Evolutionary conservation across 176 grass and related monocot species (phyloP).

Genomic region (Musa schizocarpa): DNA sequence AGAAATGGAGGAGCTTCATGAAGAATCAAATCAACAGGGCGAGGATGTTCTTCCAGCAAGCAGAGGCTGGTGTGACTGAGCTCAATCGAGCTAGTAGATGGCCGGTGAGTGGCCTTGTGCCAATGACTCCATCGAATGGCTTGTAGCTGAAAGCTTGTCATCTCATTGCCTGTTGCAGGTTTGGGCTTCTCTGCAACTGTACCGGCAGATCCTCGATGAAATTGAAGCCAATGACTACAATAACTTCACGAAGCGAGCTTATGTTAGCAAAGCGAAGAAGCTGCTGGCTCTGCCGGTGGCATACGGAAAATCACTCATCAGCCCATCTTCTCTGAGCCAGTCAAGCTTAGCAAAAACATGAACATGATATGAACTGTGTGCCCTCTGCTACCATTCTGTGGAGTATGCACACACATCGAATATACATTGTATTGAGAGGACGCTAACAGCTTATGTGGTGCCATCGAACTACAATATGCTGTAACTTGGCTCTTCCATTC

Average conservation of each 20-base stretch:
- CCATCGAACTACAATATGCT: too few species aligned
- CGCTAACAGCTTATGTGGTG: too few species aligned
- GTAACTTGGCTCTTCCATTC: too few species aligned
- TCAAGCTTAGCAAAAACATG: background rate
- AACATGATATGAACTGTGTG: background rate
- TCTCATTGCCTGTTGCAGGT: slow-evolving; percentile 39
- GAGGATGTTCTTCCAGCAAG: slow-evolving; percentile 54
- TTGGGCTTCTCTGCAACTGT: slow-evolving; percentile 87
- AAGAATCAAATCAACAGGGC: slow-evolving; percentile 64
- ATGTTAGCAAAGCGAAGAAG: slow-evolving; percentile 91
- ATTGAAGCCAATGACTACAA: slow-evolving; percentile 88
- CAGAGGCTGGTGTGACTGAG: slow-evolving; percentile 61
- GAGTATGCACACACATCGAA: too few species aligned
- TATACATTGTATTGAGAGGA: too few species aligned
- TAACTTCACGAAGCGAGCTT: slow-evolving; percentile 76
- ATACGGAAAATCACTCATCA: slow-evolving; percentile 51
- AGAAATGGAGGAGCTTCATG: slow-evolving; percentile 75
- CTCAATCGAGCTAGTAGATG: slow-evolving; percentile 86
- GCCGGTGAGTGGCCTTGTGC: slow-evolving; percentile 44
- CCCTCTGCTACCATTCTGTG: too few species aligned
- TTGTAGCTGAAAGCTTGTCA: background rate
- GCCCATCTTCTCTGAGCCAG: slow-evolving; percentile 34
- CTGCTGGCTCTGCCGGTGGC: slow-evolving; percentile 63
- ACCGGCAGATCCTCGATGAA: slow-evolving; percentile 88
- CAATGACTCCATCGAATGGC: background rate